Evolutionary conservation across 495 filamentous ascomycete species (phyloP).

Genomic region (Parachaetomium inaequale): DNA sequence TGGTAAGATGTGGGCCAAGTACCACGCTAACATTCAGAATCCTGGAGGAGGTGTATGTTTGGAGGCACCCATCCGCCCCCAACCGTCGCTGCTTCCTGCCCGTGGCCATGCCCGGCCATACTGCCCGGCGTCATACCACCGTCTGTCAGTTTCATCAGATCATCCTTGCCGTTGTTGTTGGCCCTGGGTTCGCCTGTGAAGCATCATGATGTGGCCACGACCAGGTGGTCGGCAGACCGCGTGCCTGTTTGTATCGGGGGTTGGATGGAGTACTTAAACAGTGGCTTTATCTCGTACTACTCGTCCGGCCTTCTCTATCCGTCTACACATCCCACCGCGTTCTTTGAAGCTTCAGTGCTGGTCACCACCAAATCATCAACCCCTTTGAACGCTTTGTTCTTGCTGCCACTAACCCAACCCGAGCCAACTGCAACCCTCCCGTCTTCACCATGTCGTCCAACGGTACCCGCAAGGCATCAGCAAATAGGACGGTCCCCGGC

Average conservation of each 20-base stretch:
- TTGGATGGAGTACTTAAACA: no score
- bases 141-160: neutral
- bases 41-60: no score
- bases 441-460: neutral
- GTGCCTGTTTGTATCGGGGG: no score
- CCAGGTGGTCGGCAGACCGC: no score
- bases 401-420: neutral
- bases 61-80: no score
- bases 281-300: no score
- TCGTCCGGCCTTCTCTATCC: neutral
- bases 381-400: neutral
- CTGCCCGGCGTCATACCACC: neutral
- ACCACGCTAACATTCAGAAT: no score
- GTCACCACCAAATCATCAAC: neutral
- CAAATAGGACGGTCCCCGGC: no score
- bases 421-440: neutral
- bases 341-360: neutral
- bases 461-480: no score
- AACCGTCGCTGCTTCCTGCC: no score
- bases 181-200: neutral
- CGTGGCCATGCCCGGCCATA: neutral
- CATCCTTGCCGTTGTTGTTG: neutral
- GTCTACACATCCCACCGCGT: neutral
- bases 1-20: no score
- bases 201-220: neutral